Base-by-base conservation (phyloP, 2,329 filamentous ascomycete species). In the Acephala macrosclerotiorum region DNA sequence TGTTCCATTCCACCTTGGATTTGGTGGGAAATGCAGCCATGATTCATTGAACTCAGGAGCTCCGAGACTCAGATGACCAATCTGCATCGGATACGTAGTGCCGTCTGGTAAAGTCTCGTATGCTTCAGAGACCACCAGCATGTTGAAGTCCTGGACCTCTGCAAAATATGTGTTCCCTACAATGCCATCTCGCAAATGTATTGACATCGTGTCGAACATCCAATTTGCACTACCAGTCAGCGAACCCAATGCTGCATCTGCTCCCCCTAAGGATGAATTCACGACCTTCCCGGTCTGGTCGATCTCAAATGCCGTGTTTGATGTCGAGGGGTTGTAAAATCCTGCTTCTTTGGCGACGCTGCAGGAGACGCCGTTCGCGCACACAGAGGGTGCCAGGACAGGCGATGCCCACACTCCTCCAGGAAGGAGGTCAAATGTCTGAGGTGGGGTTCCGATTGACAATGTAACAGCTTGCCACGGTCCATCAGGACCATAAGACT, bases 391-490 rank as follows among this genome's bases (percentile, higher is more conserved):
- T 49, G 65, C 63, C 11, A 69, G 45, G 12, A 71, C 35, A 42
- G 58, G 51, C 2, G 69, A 57, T 51, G 57, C 45, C 61, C 65
- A 70, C 2, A 51, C 49, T 20, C 67, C 68, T 40, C 70, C 70
- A 14, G 68, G 70, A 26, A 65, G 55, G 0, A 72, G 62, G 60
- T 68, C 66, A 47, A 72, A 29, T 0, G 29, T 26, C 47, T 70
- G 68, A 49, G 42, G 20, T 29, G 66, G 64, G 25, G 57, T 67
- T 20, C 67, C 68, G 42, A 69, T 55, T 7, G n/a, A 12, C 0
- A 72, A 29, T 36, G 57, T 51, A n/a, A 72, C 45, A 18, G 70
- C 70, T 18, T 71, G 61, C 70, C 70, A 72, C 49, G 70, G 70
- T 33, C 67, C 68, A 61, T 71, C 66, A 12, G 65, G 68, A 3